Conservation (phyloP, 2,329 filamentous ascomycete species). For the Sclerotinia borealis region DNA sequence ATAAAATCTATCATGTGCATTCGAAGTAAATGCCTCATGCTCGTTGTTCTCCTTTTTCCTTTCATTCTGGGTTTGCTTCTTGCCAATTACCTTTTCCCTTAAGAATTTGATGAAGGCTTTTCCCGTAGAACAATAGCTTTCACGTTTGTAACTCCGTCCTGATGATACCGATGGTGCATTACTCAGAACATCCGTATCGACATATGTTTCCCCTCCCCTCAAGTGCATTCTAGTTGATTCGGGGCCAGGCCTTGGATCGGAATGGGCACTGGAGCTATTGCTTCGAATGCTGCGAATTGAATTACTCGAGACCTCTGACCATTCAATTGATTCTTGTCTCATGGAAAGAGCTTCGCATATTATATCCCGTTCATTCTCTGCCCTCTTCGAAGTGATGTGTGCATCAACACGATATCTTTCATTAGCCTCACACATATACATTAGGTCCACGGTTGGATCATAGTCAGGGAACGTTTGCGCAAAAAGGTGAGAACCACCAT, state of each 20-base stretch:
- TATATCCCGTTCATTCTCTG: background rate
- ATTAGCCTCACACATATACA: background rate
- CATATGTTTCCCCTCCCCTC: background rate
- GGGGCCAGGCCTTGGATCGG: background rate
- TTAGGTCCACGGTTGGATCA: background rate
- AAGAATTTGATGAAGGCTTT: background rate
- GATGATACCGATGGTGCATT: too few species aligned
- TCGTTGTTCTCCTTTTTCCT: background rate
- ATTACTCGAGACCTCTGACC: background rate
- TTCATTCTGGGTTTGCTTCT: background rate
- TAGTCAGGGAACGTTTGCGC: background rate
- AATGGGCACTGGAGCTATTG: too few species aligned
- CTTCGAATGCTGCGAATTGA: background rate
- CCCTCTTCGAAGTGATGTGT: background rate
- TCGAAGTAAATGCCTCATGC: too few species aligned
- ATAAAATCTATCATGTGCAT: too few species aligned
- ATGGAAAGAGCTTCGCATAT: background rate
- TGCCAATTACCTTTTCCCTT: background rate
- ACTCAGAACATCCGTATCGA: too few species aligned
- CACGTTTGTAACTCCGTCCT: background rate
- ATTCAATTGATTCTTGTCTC: background rate
- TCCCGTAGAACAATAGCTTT: too few species aligned
- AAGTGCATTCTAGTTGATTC: background rate
- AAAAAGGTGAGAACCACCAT: background rate
- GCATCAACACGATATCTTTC: background rate